Base-by-base conservation (phyloP, 768 basidiomycete species). In the Serpula lacrymans region DNA sequence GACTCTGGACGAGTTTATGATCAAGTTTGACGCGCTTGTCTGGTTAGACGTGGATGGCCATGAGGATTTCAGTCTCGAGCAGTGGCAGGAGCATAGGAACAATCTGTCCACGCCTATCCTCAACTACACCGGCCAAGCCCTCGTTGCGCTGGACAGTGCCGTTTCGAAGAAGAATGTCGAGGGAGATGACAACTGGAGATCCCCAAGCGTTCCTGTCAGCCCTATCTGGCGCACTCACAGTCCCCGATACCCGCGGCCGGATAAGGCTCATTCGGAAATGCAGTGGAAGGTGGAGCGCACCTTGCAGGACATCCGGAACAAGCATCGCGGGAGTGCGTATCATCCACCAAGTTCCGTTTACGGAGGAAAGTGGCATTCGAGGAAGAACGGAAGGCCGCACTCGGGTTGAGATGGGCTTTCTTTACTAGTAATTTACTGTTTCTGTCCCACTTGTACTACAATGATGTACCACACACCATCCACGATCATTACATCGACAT, bases 11-110 rank as follows among this genome's bases (percentile, higher is more conserved):
- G 34, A 42, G 7, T 55, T 46, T 16, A 23, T 51, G 30, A 25
- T 40, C 31, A 43, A 37, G 22, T 48, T 48, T 27, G 49, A 57
- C 34, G 45, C 49, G 18, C 44, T 55, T 3, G 32, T 57, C 10
- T 55, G 54, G 55, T 42, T 50, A 12, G 38, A 49, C 26, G 27
- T 20, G 31, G 6, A 36, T 18, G 17, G 35, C 12, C 34, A 27
- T 23, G 7, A 27, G 16, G 4, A 43, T n/a, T 27, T 21, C 16
- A 36, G 30, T 2, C 9, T 9, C 5, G 28, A 28, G 10, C 21
- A 38, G 23, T 46, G 42, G 33, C 41, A 46, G 35, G 17, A 5
- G 34, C 20, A 45, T 24, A 43, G 45, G 27, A 25, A 46, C 22
- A 11, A 24, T 13, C 33, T 31, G 3, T 16, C 31, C 4, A 17